These are phyloP conservation scores for Spizellomyces sp. DNA, from an alignment of 192 early-diverging fungal genomes.

Conservation along the genomic window DNA sequence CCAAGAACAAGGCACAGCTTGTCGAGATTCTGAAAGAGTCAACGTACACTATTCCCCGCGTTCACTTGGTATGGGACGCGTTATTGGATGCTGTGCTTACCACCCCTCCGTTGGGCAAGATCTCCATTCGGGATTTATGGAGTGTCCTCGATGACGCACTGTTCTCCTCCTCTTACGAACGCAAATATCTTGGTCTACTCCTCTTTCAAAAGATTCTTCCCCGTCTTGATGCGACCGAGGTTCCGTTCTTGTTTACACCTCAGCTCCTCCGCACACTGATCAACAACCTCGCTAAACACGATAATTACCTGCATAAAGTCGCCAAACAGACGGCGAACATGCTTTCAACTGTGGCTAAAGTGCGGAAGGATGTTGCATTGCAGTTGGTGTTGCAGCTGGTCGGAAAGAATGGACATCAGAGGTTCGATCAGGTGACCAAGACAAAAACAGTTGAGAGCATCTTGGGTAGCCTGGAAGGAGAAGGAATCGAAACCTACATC, in stretches of 20 bases:
- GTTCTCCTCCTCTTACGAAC: slow-evolving; percentile 78
- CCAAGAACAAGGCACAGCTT: slow-evolving; percentile 34
- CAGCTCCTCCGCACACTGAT: slow-evolving; percentile 86
- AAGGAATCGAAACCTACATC: slow-evolving; percentile 72
- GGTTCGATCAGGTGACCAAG: slow-evolving; percentile 69
- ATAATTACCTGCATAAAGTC: slow-evolving; percentile 78
- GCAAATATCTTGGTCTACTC: slow-evolving; percentile 89
- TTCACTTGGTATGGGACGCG: slow-evolving; percentile 65
- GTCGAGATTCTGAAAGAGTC: slow-evolving; percentile 39
- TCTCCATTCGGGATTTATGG: slow-evolving; percentile 72
- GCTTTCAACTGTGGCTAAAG: slow-evolving; percentile 61
- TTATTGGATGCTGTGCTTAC: slow-evolving; percentile 53
- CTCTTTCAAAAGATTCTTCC: slow-evolving; percentile 73
- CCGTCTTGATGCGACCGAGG: slow-evolving; percentile 53
- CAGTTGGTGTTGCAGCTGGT: slow-evolving; percentile 80
- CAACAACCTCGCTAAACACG: slow-evolving; percentile 77
- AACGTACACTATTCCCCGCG: slow-evolving; percentile 50
- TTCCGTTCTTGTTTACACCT: slow-evolving; percentile 74
- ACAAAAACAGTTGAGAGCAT: slow-evolving; percentile 82
- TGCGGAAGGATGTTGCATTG: slow-evolving; percentile 71
- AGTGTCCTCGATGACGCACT: slow-evolving; percentile 74
- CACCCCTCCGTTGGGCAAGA: background rate
- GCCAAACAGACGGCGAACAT: slow-evolving; percentile 62
- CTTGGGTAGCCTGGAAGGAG: slow-evolving; percentile 67
- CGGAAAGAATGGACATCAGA: slow-evolving; percentile 70